Base-by-base conservation (phyloP, 2,329 filamentous ascomycete species). In the Nigrospora osmanthi region DNA sequence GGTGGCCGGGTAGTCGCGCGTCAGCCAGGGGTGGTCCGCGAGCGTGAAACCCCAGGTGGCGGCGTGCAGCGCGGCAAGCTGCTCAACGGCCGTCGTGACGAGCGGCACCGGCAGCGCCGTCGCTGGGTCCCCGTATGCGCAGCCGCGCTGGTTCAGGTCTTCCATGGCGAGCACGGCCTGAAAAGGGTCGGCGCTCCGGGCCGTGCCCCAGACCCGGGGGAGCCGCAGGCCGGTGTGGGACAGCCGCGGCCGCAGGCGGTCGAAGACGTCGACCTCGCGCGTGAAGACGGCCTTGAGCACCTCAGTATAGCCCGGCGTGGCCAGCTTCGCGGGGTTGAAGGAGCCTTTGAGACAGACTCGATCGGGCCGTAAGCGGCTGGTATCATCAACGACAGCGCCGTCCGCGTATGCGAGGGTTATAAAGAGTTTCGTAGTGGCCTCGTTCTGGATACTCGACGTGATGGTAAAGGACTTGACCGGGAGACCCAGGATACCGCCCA, bases 61-160 rank as follows among this genome's bases (percentile, higher is more conserved):
- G 2, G 64, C 65, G 47, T 70, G 67, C 14, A 70, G 55, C 12
- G 57, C 59, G 0, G 67, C 67, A n/a, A 71, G 52, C 54, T 70
- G 65, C 44, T 62, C 58, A 12, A 64, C 63, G 10, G 63, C 64
- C 23, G 60, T 57, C 45, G 61, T 48, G 16, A 64, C 63, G 28
- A 55, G 56, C 4, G 59, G 49, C 7, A 64, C 48, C 0, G 62
- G 47, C 43, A 61, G 67, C 6, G 56, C 45, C 11, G 52, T 45
- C 2, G 60, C 56, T 30, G 65, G 61, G 2, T 57, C 45, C 1
- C 63, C 52, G 45, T 69, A 69, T 0, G 57, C 57, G 54, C 59
- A 66, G 6, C 54, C 56, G n/a, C 64, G 56, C 4, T 53, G 40
- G 1, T 45, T 48, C 3, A 68, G 55, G 48, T 68, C 64, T 5